Conservation (phyloP, 2,329 filamentous ascomycete genomes). For the Dactylellina drechsleri region DNA sequence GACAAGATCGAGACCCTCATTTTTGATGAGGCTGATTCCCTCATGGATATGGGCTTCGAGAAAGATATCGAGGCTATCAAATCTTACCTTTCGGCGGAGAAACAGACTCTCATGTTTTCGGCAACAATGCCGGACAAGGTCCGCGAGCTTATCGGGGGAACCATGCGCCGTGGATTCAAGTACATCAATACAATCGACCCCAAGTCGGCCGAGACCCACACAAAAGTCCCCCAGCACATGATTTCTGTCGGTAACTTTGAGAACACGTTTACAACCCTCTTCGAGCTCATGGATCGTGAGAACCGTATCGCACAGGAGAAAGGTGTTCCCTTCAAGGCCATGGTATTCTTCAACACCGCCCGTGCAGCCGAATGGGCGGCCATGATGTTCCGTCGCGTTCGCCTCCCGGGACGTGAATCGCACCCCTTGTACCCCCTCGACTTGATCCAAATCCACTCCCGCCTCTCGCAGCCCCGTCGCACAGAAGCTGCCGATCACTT, state of each 20-base stretch:
- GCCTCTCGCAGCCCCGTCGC: conserved; percentile 75
- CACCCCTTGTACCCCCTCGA: conserved; percentile 59
- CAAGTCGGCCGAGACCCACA: conserved; percentile 85
- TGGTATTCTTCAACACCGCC: conserved; percentile 82
- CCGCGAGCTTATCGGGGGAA: conserved; percentile 77
- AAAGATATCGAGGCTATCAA: conserved; percentile 73
- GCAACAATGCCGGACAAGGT: conserved; percentile 90
- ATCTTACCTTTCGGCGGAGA: conserved; percentile 73
- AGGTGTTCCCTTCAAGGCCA: conserved; percentile 84
- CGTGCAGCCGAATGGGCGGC: conserved; percentile 67
- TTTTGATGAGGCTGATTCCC: conserved; percentile 74
- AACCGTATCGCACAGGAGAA: conserved; percentile 63
- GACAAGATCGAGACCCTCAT: conserved; percentile 70
- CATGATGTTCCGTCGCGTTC: conserved; percentile 55
- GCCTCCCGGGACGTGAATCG: conserved; percentile 18
- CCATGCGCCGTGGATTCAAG: conserved; percentile 84
- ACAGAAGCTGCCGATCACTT: conserved; percentile 78
- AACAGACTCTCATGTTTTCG: conserved; percentile 94
- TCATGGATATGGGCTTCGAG: conserved; percentile 75
- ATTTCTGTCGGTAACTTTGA: conserved; percentile 75
- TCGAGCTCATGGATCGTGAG: conserved; percentile 77
- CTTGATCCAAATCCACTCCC: conserved; percentile 78
- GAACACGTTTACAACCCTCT: conserved; percentile 78
- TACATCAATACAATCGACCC: conserved; percentile 88
- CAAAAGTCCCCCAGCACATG: conserved; percentile 81